These are phyloP conservation scores for Diaporthe citrichinensis DNA, from an alignment of 2,329 filamentous ascomycete genomes.

Conservation along the genomic window DNA sequence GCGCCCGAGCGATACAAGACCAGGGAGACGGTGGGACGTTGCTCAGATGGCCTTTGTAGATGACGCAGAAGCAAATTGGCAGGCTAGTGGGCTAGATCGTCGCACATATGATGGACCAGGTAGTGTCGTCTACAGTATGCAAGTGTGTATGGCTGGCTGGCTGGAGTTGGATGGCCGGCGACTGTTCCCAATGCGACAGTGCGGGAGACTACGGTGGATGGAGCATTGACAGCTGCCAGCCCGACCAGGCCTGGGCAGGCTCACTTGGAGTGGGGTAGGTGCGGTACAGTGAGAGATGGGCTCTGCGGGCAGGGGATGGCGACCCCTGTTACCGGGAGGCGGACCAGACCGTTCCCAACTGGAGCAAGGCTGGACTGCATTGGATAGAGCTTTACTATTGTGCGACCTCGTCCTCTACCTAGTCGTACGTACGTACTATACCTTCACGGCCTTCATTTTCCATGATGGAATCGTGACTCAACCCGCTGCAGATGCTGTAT, in stretches of 20 bases:
- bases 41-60: constrained; percentile 16
- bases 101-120: constrained; percentile 19
- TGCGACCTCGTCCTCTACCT: not conserved
- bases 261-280: constrained; percentile 13
- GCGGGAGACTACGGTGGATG: constrained; percentile 10
- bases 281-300: not conserved
- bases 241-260: constrained; percentile 10
- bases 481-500: not conserved
- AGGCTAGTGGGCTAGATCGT: constrained; percentile 19
- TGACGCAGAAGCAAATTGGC: constrained; percentile 30
- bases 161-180: not conserved
- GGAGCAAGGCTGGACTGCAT: not conserved
- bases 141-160: constrained; percentile 10
- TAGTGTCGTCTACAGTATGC: constrained; percentile 2
- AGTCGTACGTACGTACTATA: not conserved
- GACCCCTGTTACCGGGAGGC: constrained; percentile 8
- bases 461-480: not conserved
- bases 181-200: constrained; percentile 28
- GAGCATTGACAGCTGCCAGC: constrained; percentile 29
- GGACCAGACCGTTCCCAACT: constrained; percentile 6
- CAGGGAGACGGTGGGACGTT: constrained; percentile 15
- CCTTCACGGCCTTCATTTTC: too few relatives aligned
- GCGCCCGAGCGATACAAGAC: not conserved
- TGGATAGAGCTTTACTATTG: not conserved
- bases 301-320: not conserved